Evolutionary conservation across 2,329 filamentous ascomycete species (phyloP), one percentile per base, ranked within the genome.

Genomic region (Fusarium sororula): DNA sequence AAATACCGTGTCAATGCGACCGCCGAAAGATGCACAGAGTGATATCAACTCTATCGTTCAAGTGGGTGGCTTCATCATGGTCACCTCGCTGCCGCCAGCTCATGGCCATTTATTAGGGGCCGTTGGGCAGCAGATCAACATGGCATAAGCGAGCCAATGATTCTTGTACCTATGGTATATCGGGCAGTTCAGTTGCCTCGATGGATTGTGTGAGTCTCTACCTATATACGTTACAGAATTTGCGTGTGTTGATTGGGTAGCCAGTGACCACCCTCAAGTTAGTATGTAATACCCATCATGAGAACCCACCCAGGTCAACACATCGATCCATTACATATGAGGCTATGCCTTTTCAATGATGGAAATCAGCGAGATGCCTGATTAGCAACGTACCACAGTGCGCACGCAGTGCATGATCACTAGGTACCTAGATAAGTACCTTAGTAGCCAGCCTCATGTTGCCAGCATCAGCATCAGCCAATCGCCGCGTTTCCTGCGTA

Each of bases 21-120:
- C 8, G 17, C 11, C 3, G 4, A n/a, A 22, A 7, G 4, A 41
- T 32, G 55, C 15, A 12, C 10, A 32, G 7, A 20, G 12, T 3
- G 28, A 11, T 22, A 20, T 41, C 13, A 48, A 18, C 24, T 32
- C 20, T 15, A 12, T 20, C 12, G 42, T 10, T 11, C n/a, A 6
- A 13, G 35, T 13, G 26, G 37, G 30, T 62, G 30, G 37, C 53
- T 54, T 47, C 47, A 68, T 68, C 66, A 68, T 68, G 66, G 22
- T 30, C 20, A 54, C 55, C 63, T 68, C 30, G 20, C 15, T 20
- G 30, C 24, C 35, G 37, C 28, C 22, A n/a, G 30, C 35, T 41
- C 45, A 67, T 67, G 62, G 57, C 50, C 32, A 35, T 35, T 35
- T 47, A 18, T 32, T 26, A 38, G 20, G 32, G 28, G 22, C 48